Conservation (phyloP, 768 basidiomycete genomes). For the Dacryopinax spathularia region DNA sequence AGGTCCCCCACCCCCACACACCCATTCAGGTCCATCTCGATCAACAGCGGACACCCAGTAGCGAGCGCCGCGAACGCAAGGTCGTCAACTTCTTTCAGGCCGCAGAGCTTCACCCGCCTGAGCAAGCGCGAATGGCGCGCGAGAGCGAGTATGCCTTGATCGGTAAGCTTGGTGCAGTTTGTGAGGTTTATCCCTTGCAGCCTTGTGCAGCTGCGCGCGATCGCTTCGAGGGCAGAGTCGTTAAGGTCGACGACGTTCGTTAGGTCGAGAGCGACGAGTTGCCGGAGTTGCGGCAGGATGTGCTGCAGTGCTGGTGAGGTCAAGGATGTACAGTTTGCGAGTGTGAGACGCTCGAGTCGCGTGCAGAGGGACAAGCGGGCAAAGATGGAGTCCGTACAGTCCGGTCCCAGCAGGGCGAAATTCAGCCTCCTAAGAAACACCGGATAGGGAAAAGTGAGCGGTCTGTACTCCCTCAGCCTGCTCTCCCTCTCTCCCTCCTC, state of each 20-base stretch:
- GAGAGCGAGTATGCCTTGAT: conserved; percentile 60
- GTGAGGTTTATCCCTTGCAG: conserved; percentile 87
- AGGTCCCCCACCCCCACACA: conserved; percentile 65
- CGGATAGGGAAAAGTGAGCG: conserved; percentile 75
- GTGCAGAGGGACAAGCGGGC: conserved; percentile 56
- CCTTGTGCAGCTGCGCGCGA: conserved; percentile 54
- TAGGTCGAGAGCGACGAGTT: conserved; percentile 75
- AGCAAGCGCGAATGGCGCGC: conserved; percentile 62
- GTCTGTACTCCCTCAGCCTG: too few species aligned
- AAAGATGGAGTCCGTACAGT: conserved; percentile 63
- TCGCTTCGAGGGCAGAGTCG: conserved; percentile 53
- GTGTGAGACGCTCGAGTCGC: conserved; percentile 75
- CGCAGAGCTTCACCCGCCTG: conserved; percentile 78
- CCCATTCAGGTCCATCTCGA: conserved; percentile 87
- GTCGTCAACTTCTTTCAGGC: conserved; percentile 63
- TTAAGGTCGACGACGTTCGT: conserved; percentile 54
- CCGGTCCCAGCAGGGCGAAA: conserved; percentile 53
- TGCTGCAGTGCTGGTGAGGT: conserved; percentile 47
- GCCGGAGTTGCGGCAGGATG: conserved; percentile 55
- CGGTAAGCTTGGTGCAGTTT: conserved; percentile 68
- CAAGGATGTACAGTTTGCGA: conserved; percentile 61
- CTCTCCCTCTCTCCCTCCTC: too few species aligned
- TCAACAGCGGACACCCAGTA: conserved; percentile 62
- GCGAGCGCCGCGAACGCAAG: conserved; percentile 60
- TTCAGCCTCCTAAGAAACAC: conserved; percentile 84